Evolutionary conservation across 768 basidiomycete genomes (phyloP), one percentile per base, ranked within the genome.

Genomic region (Amanita fuliginea): DNA sequence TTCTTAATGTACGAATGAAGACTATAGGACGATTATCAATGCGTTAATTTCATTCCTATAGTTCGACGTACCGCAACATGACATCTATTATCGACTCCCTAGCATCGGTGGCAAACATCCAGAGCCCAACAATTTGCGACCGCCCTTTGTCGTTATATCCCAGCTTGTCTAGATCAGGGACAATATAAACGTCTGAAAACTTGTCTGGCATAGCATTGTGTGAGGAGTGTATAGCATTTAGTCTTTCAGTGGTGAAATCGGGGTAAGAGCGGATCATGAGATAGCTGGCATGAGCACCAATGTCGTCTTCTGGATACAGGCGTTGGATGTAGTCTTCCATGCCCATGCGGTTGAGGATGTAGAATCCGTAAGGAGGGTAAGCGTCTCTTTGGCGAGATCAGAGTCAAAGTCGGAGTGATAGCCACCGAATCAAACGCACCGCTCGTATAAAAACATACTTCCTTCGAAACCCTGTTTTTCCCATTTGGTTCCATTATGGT

Each of bases 381-480:
- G 77, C 71, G 50, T 81, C 74, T 58, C 87, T 90, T 56, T 14
- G 49, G 28, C 33, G 30, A 53, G 56, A 51, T 45, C 36, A 30
- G 53, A 30, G 45, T 54, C 55, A 32, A 44, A 11, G 40, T 49
- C 40, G 42, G 35, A 14, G 48, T 32, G 21, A 41, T 28, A 22
- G 35, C 14, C 33, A 5, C 53, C 48, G 49, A 32, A 13, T 32
- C 32, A 32, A 32, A 70, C 77, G 55, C 56, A 88, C 87, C 87
- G 73, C 68, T 91, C 87, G 58, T 85, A 88, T 56, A 92, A 69
- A 66, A 92, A 91, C 80, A 91, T 87, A 66, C 78, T 83, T n/a
- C 88, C 89, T 62, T 92, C 88, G 60, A 66, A 85, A 37, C 87
- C 87, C 53, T 83, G 77, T 64, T 88, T 89, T 64, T 81, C 78